Evolutionary conservation across 192 early-diverging fungal genomes (phyloP).

Genomic region (Entomortierella parvispora): DNA sequence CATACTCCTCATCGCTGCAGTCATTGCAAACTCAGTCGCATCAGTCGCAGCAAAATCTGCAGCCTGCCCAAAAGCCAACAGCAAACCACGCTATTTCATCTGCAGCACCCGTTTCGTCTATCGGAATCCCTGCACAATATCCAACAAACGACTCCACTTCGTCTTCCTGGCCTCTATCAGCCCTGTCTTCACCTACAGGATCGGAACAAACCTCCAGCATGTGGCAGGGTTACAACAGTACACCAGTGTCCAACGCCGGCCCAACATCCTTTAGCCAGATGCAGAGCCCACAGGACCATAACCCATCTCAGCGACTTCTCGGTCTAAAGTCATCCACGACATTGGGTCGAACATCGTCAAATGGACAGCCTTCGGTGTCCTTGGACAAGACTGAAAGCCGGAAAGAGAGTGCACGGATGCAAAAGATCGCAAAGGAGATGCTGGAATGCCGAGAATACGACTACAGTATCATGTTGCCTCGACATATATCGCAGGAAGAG

Average conservation of each 20-base stretch:
- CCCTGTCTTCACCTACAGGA: background rate
- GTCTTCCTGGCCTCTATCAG: background rate
- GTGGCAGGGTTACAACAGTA: background rate
- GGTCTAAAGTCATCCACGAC: too few relatives aligned
- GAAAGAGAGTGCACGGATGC: slow-evolving; percentile 19
- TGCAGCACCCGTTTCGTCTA: slow-evolving; percentile 14
- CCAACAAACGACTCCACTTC: background rate
- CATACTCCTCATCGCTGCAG: background rate
- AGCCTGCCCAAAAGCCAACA: background rate
- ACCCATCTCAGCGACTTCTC: too few relatives aligned
- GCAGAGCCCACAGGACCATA: too few relatives aligned
- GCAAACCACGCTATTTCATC: slow-evolving; percentile 19
- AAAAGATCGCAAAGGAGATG: slow-evolving; percentile 37
- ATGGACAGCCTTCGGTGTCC: too few relatives aligned
- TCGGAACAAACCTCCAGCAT: background rate
- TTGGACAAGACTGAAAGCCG: background rate
- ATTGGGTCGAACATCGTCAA: too few relatives aligned
- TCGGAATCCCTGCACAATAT: slow-evolving; percentile 6
- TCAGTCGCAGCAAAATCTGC: background rate
- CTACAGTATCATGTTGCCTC: slow-evolving; percentile 22
- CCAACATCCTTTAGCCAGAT: too few relatives aligned
- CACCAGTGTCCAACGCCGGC: too few relatives aligned
- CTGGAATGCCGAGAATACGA: slow-evolving; percentile 32
- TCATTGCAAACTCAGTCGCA: background rate
- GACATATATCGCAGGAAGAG: slow-evolving; percentile 45